phyloP scores from a whole-genome alignment of 768 basidiomycete species.

The Lactarius vividus region DNA sequence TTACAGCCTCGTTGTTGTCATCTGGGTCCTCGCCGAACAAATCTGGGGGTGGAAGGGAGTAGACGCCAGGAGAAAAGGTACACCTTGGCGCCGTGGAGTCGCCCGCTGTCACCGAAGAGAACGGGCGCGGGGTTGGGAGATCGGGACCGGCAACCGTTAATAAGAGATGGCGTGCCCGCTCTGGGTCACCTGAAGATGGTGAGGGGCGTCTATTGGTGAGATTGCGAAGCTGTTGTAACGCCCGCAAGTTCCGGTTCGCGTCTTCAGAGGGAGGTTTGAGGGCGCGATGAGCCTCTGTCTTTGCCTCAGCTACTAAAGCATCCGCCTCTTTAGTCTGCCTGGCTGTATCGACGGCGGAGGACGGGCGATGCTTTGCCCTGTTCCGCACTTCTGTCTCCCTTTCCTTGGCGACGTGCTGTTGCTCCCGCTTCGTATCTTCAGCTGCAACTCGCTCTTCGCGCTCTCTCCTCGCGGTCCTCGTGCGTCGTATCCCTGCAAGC shows the following conservation, averaged over 20 bases:
- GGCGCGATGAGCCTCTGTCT: not conserved
- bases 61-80: slow-evolving; percentile 43
- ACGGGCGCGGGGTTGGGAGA: slow-evolving; percentile 32
- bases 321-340: slow-evolving; percentile 14
- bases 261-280: slow-evolving; percentile 13
- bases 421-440: slow-evolving; percentile 12
- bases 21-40: slow-evolving; percentile 30
- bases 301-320: not conserved
- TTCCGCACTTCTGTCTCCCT: slow-evolving; percentile 14
- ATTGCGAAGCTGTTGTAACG: slow-evolving; percentile 32
- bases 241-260: slow-evolving; percentile 21
- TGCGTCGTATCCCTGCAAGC: slow-evolving; percentile 18
- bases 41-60: slow-evolving; percentile 39
- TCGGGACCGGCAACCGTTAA: slow-evolving; percentile 44
- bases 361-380: slow-evolving; percentile 9
- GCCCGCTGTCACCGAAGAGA: slow-evolving; percentile 42
- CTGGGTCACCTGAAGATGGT: slow-evolving; percentile 31
- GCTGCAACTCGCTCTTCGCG: slow-evolving; percentile 2
- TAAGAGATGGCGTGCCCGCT: slow-evolving; percentile 46
- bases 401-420: slow-evolving; percentile 17
- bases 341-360: not conserved
- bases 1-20: slow-evolving; percentile 23
- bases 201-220: slow-evolving; percentile 32
- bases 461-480: slow-evolving; percentile 14
- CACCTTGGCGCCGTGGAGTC: slow-evolving; percentile 41